Evolutionary conservation across 2,329 filamentous ascomycete species (phyloP).

Genomic region (Raffaelea arxii): DNA sequence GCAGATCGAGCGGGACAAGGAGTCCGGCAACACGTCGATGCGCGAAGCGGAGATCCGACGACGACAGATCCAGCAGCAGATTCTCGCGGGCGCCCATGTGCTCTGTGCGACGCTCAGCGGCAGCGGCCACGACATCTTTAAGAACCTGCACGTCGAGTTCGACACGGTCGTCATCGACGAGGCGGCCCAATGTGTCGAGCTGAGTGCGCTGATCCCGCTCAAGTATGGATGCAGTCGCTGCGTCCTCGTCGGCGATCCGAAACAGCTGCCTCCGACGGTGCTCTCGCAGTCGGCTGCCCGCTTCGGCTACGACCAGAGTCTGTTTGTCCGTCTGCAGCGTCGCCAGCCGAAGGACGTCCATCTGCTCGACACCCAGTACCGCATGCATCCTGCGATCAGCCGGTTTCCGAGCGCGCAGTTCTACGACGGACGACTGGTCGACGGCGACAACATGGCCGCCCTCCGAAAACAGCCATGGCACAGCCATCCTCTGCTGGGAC

Average conservation of each 20-base stretch:
- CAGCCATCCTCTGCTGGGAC: slow-evolving; percentile 64
- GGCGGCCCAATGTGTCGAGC: slow-evolving; percentile 93
- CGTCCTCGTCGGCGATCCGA: slow-evolving; percentile 93
- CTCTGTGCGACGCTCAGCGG: slow-evolving; percentile 93
- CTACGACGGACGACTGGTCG: slow-evolving; percentile 78
- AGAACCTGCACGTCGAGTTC: slow-evolving; percentile 87
- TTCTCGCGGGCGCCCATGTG: slow-evolving; percentile 83
- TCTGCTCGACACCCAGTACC: slow-evolving; percentile 93
- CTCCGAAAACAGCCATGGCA: slow-evolving; percentile 82
- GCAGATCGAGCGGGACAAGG: slow-evolving; percentile 79
- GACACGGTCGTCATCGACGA: slow-evolving; percentile 98
- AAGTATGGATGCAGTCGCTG: slow-evolving; percentile 98
- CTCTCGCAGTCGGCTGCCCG: slow-evolving; percentile 85
- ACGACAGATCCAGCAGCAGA: slow-evolving; percentile 77
- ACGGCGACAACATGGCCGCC: slow-evolving; percentile 73
- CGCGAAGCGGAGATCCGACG: slow-evolving; percentile 81
- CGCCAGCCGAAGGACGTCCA: slow-evolving; percentile 85
- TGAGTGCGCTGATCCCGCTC: slow-evolving; percentile 89
- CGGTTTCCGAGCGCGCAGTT: slow-evolving; percentile 82
- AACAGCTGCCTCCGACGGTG: slow-evolving; percentile 92
- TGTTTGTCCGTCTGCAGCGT: slow-evolving; percentile 96
- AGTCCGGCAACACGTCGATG: slow-evolving; percentile 69
- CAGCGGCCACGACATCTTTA: slow-evolving; percentile 95
- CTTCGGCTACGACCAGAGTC: slow-evolving; percentile 93
- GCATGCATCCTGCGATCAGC: slow-evolving; percentile 98